phyloP scores from a whole-genome alignment of 1,284 basidiomycete genomes.

The Tilletia indica region DNA sequence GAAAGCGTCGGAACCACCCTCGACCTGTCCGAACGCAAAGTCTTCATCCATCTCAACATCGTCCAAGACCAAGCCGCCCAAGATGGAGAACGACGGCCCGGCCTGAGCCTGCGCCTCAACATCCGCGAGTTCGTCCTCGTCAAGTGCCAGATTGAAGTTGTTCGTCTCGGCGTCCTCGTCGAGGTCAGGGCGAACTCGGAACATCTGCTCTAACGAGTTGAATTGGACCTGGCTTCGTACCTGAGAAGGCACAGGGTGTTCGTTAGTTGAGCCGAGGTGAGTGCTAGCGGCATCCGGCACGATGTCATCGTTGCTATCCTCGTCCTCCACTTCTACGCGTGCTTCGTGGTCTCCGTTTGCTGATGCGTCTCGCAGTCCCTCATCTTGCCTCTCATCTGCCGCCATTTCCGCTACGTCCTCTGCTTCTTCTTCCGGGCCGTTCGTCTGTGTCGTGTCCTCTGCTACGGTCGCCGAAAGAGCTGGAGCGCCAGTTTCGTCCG shows the following conservation, averaged over 20 bases:
- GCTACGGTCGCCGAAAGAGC: no score
- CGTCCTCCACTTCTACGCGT: not conserved
- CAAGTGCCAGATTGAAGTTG: not conserved
- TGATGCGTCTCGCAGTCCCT: not conserved
- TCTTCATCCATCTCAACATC: conserved; percentile 70
- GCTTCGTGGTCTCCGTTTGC: no score
- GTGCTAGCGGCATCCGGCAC: not conserved
- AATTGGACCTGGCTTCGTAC: not conserved
- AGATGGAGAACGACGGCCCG: conserved; percentile 62
- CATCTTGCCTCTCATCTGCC: not conserved
- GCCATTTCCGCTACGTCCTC: not conserved
- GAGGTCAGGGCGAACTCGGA: not conserved
- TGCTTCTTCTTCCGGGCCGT: not conserved
- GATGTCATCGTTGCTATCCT: not conserved
- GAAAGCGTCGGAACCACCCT: no score
- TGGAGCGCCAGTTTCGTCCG: not conserved
- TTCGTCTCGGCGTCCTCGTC: not conserved
- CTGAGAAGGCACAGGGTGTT: not conserved
- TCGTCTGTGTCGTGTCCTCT: no score
- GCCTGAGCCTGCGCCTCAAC: conserved; percentile 66
- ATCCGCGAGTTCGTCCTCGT: conserved; percentile 13
- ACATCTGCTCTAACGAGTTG: conserved; percentile 8
- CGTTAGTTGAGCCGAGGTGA: not conserved
- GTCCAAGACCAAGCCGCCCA: conserved; percentile 5
- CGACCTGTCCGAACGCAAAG: conserved; percentile 56